Evolutionary conservation across 208 protist species (phyloP), one percentile per base, ranked within the genome.

Genomic region (Leishmania major): DNA sequence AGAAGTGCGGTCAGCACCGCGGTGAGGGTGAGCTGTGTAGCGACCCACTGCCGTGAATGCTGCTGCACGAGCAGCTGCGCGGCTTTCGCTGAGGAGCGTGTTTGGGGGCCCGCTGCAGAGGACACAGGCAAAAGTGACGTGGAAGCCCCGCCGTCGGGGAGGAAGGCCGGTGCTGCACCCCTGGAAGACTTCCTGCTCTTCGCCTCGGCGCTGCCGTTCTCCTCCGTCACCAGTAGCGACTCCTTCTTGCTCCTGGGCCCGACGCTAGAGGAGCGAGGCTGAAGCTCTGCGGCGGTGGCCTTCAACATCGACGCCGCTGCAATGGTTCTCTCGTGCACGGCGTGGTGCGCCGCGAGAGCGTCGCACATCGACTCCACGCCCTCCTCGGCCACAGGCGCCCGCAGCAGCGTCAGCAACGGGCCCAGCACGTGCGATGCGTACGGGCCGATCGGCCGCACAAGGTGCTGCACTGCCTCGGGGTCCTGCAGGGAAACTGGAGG

Each of bases 401-500:
- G 60, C 71, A 86, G 55, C 25, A 86, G 37, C 64, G 71, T 71
- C 49, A 86, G 67, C 13, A 86, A 43, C 13, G 78, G 69, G n/a
- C 57, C 75, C 49, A 86, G 67, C 40, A 86, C 83, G 5, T 73
- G 75, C 25, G 57, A 49, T 5, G 80, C 72, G 80, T 87, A 84
- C 1, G 80, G 60, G 64, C 79, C 80, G 53, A 87, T 49, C 8
- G 80, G 88, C 7, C 85, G 86, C 51, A 83, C 82, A 28, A 90
- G 85, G 45, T 91, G 62, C 31, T 64, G 66, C 53, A 88, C 75
- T 70, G 78, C 74, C 66, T 81, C 78, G 22, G 93, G 78, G 40
- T 89, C 84, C 76, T 84, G 84, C 40, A 87, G 60, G 62, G 78
- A 71, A 10, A 55, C 35, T 7, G 53, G 66, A 25, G 67, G 17